Evolutionary conservation across 2,329 filamentous ascomycete genomes (phyloP).

Genomic region (Exophiala oligosperma): DNA sequence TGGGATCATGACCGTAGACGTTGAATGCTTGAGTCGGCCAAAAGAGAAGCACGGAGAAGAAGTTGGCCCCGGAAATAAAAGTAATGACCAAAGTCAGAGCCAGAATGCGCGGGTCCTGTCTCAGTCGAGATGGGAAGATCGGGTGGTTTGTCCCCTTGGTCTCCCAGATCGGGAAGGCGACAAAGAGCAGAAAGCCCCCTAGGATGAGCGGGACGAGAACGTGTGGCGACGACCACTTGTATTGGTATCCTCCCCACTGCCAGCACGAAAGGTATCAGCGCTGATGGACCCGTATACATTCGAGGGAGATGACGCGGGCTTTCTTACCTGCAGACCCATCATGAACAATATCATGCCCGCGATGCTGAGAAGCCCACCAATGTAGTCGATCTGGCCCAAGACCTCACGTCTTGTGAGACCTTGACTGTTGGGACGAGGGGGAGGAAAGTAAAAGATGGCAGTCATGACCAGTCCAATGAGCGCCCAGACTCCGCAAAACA

Average conservation of each 20-base stretch:
- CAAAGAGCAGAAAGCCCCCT: slow-evolving; percentile 40
- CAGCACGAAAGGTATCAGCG: too few relatives aligned
- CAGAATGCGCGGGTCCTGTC: slow-evolving; percentile 51
- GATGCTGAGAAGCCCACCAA: slow-evolving; percentile 51
- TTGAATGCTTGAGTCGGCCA: slow-evolving; percentile 67
- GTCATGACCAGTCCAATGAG: slow-evolving; percentile 44
- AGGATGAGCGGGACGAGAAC: slow-evolving; percentile 49
- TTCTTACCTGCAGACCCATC: slow-evolving; percentile 40
- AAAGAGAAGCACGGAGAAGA: slow-evolving; percentile 57
- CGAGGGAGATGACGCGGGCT: too few relatives aligned
- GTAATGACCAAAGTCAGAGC: slow-evolving; percentile 57
- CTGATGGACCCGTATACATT: too few relatives aligned
- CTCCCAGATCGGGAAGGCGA: slow-evolving; percentile 49
- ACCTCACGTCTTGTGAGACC: slow-evolving; percentile 36
- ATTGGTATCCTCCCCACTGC: slow-evolving; percentile 49
- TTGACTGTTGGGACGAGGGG: slow-evolving; percentile 41
- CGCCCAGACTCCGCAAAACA: slow-evolving; percentile 45
- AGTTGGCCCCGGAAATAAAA: slow-evolving; percentile 61
- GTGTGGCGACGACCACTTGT: slow-evolving; percentile 43
- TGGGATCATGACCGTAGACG: slow-evolving; percentile 64
- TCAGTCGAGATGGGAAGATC: slow-evolving; percentile 46
- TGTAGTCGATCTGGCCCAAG: slow-evolving; percentile 51
- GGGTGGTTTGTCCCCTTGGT: slow-evolving; percentile 47
- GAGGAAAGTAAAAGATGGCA: slow-evolving; percentile 47
- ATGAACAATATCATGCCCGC: slow-evolving; percentile 49